These are phyloP conservation scores for Phalaenopsis aphrodite DNA, from an alignment of 106 monocot species.

Conservation along the genomic window DNA sequence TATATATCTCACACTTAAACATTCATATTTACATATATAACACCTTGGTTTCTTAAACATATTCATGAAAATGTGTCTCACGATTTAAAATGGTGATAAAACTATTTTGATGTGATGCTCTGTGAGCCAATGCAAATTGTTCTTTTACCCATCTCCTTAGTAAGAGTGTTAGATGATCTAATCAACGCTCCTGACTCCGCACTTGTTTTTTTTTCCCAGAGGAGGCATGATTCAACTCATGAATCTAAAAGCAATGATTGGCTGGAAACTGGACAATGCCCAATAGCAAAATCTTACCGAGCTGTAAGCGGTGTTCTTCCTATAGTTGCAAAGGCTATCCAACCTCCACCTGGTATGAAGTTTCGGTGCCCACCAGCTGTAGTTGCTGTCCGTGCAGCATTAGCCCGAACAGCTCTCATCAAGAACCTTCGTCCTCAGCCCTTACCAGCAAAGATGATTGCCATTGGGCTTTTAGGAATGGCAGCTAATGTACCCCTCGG, in stretches of 20 bases:
- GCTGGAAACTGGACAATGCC: slow-evolving; percentile 79
- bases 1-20: too few species aligned
- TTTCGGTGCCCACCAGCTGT: slow-evolving; percentile 61
- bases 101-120: background rate
- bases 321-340: slow-evolving; percentile 63
- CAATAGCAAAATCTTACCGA: slow-evolving; percentile 72
- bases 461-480: slow-evolving; percentile 68
- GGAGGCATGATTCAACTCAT: slow-evolving; percentile 35
- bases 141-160: background rate
- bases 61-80: too few species aligned
- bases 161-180: background rate
- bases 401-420: slow-evolving; percentile 61
- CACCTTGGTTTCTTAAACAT: too few species aligned
- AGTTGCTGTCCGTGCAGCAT: slow-evolving; percentile 69
- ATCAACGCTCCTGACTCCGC: background rate
- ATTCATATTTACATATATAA: too few species aligned
- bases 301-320: slow-evolving; percentile 72
- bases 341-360: slow-evolving; percentile 67
- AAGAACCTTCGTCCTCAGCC: slow-evolving; percentile 80
- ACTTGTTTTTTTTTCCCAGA: slow-evolving; percentile 21
- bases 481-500: slow-evolving; percentile 84
- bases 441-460: slow-evolving; percentile 60
- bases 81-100: too few species aligned
- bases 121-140: background rate
- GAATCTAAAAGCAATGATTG: slow-evolving; percentile 70